Conservation (phyloP, 176 grass and related monocot species). For the Carex myosuroides region DNA sequence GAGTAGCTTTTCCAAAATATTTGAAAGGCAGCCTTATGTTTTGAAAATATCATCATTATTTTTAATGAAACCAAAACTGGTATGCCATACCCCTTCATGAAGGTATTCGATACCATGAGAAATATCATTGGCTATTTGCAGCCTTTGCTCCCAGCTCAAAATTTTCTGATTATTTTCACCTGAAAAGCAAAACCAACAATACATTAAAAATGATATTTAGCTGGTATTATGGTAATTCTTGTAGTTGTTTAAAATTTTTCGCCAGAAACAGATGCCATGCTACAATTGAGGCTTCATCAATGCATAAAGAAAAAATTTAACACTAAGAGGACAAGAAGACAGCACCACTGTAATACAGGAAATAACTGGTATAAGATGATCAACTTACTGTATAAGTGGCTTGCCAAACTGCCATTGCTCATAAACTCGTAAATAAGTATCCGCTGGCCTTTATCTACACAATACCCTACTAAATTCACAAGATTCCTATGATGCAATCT, state of each 20-base stretch:
- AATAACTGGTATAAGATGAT: neutral
- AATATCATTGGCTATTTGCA: conserved; percentile 82
- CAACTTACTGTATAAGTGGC: conserved; percentile 72
- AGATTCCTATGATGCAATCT: conserved; percentile 98
- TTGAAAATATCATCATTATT: neutral
- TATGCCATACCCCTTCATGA: conserved; percentile 77
- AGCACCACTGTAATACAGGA: neutral
- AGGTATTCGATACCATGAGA: conserved; percentile 97
- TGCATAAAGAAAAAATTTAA: neutral
- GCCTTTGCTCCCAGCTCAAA: conserved; percentile 84
- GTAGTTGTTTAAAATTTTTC: neutral
- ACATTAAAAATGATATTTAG: neutral
- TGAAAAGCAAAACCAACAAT: conserved; percentile 23
- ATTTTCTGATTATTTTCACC: conserved; percentile 55
- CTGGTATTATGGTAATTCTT: neutral
- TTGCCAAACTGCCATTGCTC: conserved; percentile 92
- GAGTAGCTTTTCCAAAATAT: neutral
- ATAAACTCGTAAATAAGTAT: conserved; percentile 97
- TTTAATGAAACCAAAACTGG: neutral
- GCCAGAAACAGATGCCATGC: neutral
- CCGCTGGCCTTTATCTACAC: conserved; percentile 71
- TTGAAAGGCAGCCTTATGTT: neutral
- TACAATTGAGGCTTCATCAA: neutral
- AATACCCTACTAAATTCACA: conserved; percentile 99
- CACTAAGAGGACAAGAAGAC: neutral